Evolutionary conservation across 768 basidiomycete species (phyloP).

Genomic region (Gymnopilus dilepis): DNA sequence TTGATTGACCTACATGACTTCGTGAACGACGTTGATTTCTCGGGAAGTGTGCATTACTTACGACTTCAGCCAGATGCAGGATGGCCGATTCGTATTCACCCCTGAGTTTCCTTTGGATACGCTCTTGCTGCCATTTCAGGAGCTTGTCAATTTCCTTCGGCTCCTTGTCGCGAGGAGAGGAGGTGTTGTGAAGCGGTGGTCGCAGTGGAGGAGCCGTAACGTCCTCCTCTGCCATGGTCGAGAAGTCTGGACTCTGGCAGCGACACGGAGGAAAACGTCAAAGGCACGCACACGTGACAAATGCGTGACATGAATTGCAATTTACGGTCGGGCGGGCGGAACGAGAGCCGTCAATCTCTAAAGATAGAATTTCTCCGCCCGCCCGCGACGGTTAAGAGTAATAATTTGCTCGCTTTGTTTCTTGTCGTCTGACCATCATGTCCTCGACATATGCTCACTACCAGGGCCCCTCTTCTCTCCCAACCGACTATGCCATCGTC

Average conservation of each 20-base stretch:
- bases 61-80: slow-evolving; percentile 34
- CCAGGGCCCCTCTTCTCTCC: slow-evolving; percentile 61
- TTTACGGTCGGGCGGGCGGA: slow-evolving; percentile 18
- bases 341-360: slow-evolving; percentile 3
- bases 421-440: slow-evolving; percentile 30
- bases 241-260: neutral
- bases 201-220: slow-evolving; percentile 10
- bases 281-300: slow-evolving; percentile 3
- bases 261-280: slow-evolving; percentile 6
- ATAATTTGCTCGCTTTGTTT: slow-evolving; percentile 4
- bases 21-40: neutral
- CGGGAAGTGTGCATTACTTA: slow-evolving; percentile 18
- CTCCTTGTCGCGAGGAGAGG: slow-evolving; percentile 61
- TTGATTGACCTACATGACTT: slow-evolving; percentile 56
- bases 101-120: slow-evolving; percentile 66
- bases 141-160: slow-evolving; percentile 61
- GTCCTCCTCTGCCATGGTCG: slow-evolving; percentile 20
- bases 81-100: slow-evolving; percentile 76
- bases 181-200: slow-evolving; percentile 56
- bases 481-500: slow-evolving; percentile 69
- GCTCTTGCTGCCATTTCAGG: slow-evolving; percentile 74
- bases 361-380: slow-evolving; percentile 12
- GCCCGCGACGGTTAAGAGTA: slow-evolving; percentile 7
- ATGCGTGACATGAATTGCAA: neutral
- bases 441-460: slow-evolving; percentile 61